A percentile compares a stretch with the other conserved stretches of the same genome.
These are phyloP conservation scores for Yamadazyma sp. DNA, from an alignment of 1,139 yeast genomes.

Conservation along the genomic window DNA sequence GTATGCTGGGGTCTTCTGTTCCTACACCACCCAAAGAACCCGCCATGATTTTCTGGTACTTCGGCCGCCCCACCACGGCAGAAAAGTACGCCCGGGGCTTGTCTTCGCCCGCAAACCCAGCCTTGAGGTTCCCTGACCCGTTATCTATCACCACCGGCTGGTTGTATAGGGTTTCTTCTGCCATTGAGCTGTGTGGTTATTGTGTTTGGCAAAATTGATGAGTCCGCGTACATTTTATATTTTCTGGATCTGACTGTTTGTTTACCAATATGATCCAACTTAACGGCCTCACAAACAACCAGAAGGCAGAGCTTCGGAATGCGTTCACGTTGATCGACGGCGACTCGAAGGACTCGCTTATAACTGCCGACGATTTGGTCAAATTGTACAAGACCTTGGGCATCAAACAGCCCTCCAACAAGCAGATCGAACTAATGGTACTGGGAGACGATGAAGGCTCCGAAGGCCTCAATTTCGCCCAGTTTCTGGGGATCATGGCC, in stretches of 20 bases:
- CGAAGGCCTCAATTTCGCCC: conserved; percentile 63
- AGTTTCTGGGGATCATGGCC: conserved; percentile 70
- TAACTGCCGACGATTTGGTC: conserved; percentile 59
- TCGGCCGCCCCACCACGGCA: conserved; percentile 73
- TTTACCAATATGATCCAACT: conserved; percentile 25
- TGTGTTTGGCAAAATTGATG: not conserved
- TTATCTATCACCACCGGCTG: conserved; percentile 92
- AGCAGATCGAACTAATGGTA: conserved; percentile 53
- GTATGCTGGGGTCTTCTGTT: conserved; percentile 13
- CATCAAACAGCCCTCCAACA: conserved; percentile 37
- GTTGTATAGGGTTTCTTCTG: conserved; percentile 42
- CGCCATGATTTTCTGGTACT: conserved; percentile 83
- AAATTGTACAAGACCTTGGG: conserved; percentile 56
- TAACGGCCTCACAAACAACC: conserved; percentile 40
- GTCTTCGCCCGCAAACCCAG: conserved; percentile 94
- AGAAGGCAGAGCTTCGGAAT: conserved; percentile 44
- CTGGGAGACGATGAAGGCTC: conserved; percentile 15
- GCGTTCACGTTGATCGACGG: conserved; percentile 74
- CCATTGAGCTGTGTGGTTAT: conserved; percentile 1
- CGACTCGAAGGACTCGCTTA: conserved; percentile 69
- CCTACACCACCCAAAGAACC: conserved; percentile 43
- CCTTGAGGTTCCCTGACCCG: conserved; percentile 87
- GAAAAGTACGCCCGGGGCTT: conserved; percentile 60
- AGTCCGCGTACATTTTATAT: too few species aligned
- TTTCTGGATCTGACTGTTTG: too few species aligned